Evolutionary conservation across 1,139 yeast species (phyloP).

Genomic region (Suzukiozyma palmioleophila): DNA sequence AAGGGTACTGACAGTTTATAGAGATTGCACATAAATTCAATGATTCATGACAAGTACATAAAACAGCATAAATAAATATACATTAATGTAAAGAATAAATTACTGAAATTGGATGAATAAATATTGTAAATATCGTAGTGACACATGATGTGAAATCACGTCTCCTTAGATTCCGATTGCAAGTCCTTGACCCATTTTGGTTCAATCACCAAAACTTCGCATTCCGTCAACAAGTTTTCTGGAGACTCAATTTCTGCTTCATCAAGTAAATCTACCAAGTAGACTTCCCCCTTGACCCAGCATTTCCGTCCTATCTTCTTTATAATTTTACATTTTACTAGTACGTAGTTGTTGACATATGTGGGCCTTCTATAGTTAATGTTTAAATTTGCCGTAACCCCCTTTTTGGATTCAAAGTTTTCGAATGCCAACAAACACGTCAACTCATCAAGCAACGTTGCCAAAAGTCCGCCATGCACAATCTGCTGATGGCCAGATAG

Average conservation of each 20-base stretch:
- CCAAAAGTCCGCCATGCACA: conserved; percentile 55
- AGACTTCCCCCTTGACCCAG: conserved; percentile 39
- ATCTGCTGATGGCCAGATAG: conserved; percentile 49
- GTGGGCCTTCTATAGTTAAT: conserved; percentile 40
- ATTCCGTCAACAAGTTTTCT: conserved; percentile 29
- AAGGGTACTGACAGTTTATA: conserved; percentile 54
- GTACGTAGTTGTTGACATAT: conserved; percentile 26
- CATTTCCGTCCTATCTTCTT: conserved; percentile 41
- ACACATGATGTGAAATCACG: background rate
- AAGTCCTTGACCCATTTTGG: conserved; percentile 45
- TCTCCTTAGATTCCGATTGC: conserved; percentile 6
- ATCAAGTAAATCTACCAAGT: conserved; percentile 14
- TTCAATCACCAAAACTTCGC: conserved; percentile 43
- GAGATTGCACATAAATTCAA: background rate
- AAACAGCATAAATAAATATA: conserved; percentile 5
- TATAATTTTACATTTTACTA: conserved; percentile 31
- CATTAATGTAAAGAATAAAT: conserved; percentile 3
- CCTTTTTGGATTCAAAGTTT: conserved; percentile 37
- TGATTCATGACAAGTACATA: conserved; percentile 1
- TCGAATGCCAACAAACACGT: conserved; percentile 51
- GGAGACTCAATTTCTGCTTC: conserved; percentile 16
- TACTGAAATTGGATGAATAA: conserved; percentile 6
- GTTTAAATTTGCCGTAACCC: conserved; percentile 45
- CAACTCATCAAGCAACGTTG: conserved; percentile 50
- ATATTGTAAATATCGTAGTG: conserved; percentile 2